These are phyloP conservation scores for Nemania sp. DNA, from an alignment of 2,329 filamentous ascomycete species.

Conservation along the genomic window DNA sequence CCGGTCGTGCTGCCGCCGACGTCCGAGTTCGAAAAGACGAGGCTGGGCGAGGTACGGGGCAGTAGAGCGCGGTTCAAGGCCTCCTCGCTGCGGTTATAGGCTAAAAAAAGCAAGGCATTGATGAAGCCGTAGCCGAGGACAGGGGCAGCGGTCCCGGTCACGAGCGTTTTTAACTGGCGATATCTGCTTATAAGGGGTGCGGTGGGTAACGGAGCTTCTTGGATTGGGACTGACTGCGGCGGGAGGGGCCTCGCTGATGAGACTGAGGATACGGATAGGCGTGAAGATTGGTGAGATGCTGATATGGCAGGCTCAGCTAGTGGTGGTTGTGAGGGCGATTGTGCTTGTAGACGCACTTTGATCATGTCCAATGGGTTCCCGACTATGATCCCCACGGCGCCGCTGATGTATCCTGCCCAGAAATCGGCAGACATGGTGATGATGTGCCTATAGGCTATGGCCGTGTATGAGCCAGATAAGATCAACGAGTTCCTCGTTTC, in stretches of 20 bases:
- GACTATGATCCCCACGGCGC: slow-evolving; percentile 82
- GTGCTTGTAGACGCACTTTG: slow-evolving; percentile 75
- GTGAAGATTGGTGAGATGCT: slow-evolving; percentile 9
- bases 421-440: slow-evolving; percentile 87
- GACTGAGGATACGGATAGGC: too few species aligned
- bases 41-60: slow-evolving; percentile 25
- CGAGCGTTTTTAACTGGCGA: slow-evolving; percentile 46
- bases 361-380: slow-evolving; percentile 81
- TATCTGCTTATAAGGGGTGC: slow-evolving; percentile 17
- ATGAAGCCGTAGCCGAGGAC: slow-evolving; percentile 88
- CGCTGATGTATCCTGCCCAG: slow-evolving; percentile 90
- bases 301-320: slow-evolving; percentile 5
- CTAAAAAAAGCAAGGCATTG: slow-evolving; percentile 86
- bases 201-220: neutral
- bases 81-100: slow-evolving; percentile 82
- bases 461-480: neutral
- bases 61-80: slow-evolving; percentile 54
- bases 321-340: slow-evolving; percentile 27
- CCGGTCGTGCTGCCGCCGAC: slow-evolving; percentile 32
- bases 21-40: neutral
- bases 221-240: neutral
- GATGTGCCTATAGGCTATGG: neutral
- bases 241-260: neutral
- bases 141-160: slow-evolving; percentile 77
- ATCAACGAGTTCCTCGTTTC: neutral